Conservation (phyloP, 768 basidiomycete genomes). For the Trametes sanguinea region DNA sequence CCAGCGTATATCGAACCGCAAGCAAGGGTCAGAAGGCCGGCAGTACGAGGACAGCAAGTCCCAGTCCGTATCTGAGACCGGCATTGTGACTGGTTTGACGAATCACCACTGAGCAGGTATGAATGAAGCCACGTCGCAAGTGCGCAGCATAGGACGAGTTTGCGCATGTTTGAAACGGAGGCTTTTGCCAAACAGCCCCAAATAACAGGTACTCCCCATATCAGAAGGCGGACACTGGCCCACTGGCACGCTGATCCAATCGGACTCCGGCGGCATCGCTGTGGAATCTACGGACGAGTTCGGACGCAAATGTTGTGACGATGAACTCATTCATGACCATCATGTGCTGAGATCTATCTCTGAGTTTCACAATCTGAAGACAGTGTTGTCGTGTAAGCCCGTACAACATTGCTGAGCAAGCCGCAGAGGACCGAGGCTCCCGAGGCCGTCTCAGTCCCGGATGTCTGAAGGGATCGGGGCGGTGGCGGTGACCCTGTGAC, state of each 20-base stretch:
- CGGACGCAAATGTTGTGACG: too few species aligned
- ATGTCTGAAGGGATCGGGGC: background rate
- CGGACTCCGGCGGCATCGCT: background rate
- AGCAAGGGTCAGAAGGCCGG: conserved; percentile 66
- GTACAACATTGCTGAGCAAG: too few species aligned
- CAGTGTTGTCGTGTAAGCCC: too few species aligned
- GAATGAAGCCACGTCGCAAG: conserved; percentile 13
- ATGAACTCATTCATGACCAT: background rate
- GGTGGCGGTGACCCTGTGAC: conserved; percentile 21
- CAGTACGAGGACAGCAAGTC: conserved; percentile 67
- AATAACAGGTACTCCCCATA: conserved; percentile 11
- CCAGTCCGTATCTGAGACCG: conserved; percentile 43
- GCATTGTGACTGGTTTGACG: background rate
- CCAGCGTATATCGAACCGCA: conserved; percentile 69
- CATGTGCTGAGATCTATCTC: too few species aligned
- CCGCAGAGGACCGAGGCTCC: background rate
- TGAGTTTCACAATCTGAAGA: too few species aligned
- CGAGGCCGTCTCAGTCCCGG: background rate
- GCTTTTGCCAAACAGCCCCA: conserved; percentile 25
- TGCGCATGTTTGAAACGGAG: conserved; percentile 23
- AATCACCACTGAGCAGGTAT: background rate
- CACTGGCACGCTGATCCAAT: background rate
- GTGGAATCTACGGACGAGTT: background rate
- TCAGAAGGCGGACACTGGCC: background rate
- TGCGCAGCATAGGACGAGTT: conserved; percentile 20